phyloP scores from a whole-genome alignment of 2,329 filamentous ascomycete genomes.

The Scedosporium aurantiacum region DNA sequence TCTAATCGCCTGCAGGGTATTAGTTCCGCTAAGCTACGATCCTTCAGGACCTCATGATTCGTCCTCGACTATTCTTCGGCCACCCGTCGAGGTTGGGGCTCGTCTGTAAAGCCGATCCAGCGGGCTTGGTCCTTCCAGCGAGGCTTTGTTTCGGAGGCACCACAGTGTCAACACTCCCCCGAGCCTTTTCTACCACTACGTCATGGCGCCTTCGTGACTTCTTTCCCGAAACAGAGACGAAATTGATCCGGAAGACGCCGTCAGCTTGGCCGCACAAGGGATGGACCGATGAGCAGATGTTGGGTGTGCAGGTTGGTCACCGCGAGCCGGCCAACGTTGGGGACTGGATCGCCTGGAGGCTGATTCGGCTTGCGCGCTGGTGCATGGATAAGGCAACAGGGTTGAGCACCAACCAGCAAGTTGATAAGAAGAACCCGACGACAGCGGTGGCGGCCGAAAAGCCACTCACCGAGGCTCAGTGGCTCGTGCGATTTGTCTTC shows the following conservation, averaged over 20 bases:
- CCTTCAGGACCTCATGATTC: too few species aligned
- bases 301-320: conserved; percentile 38
- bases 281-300: conserved; percentile 79
- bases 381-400: conserved; percentile 75
- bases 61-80: too few species aligned
- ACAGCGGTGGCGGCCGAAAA: conserved; percentile 25
- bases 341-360: too few species aligned
- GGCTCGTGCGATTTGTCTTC: too few species aligned
- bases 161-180: conserved; percentile 14
- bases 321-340: too few species aligned
- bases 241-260: conserved; percentile 49
- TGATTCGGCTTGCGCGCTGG: conserved; percentile 37
- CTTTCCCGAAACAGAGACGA: conserved; percentile 43
- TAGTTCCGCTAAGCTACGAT: too few species aligned
- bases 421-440: conserved; percentile 44
- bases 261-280: conserved; percentile 61
- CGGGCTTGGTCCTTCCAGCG: too few species aligned
- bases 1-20: too few species aligned
- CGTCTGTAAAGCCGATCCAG: too few species aligned
- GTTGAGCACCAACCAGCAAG: conserved; percentile 58
- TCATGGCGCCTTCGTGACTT: conserved; percentile 22
- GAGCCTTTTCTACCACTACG: conserved; percentile 38
- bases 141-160: conserved; percentile 2
- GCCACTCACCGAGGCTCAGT: too few species aligned
- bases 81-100: too few species aligned